These are phyloP conservation scores for Mycena amicta DNA, from an alignment of 768 basidiomycete genomes.

Conservation along the genomic window DNA sequence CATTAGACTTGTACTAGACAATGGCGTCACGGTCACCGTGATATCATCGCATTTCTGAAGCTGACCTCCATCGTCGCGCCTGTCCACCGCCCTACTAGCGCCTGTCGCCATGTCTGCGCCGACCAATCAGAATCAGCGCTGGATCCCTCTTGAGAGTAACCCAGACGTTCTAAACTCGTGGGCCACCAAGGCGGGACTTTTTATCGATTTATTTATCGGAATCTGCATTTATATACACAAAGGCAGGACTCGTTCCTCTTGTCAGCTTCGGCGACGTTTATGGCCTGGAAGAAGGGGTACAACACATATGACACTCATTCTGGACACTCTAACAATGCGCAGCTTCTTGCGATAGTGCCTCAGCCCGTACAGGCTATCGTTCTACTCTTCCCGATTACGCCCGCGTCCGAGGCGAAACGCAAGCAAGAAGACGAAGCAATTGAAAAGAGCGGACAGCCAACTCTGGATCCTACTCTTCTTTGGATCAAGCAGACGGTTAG, in stretches of 20 bases:
- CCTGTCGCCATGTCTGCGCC: too few species aligned
- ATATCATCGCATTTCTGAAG: neutral
- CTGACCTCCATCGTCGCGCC: neutral
- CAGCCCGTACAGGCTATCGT: conserved; percentile 82
- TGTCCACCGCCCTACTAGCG: too few species aligned
- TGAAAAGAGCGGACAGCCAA: conserved; percentile 43
- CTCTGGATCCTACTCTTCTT: conserved; percentile 65
- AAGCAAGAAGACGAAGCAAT: conserved; percentile 64
- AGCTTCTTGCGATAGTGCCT: conserved; percentile 74
- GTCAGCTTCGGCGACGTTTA: conserved; percentile 70
- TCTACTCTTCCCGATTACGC: conserved; percentile 78
- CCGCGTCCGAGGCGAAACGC: conserved; percentile 50
- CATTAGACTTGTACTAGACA: neutral
- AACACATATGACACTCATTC: too few species aligned
- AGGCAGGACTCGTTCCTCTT: conserved; percentile 59
- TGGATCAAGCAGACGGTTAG: conserved; percentile 91
- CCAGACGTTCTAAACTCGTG: conserved; percentile 64
- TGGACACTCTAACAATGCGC: too few species aligned
- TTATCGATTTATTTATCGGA: too few species aligned
- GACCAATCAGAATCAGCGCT: too few species aligned
- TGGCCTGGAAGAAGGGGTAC: conserved; percentile 69
- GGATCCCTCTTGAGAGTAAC: conserved; percentile 85
- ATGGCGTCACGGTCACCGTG: neutral
- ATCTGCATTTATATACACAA: too few species aligned
- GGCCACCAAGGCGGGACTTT: conserved; percentile 44